Evolutionary conservation across 176 grass and related monocot species (phyloP), one percentile per base, ranked within the genome.

Genomic region (Zoysia japonica): DNA sequence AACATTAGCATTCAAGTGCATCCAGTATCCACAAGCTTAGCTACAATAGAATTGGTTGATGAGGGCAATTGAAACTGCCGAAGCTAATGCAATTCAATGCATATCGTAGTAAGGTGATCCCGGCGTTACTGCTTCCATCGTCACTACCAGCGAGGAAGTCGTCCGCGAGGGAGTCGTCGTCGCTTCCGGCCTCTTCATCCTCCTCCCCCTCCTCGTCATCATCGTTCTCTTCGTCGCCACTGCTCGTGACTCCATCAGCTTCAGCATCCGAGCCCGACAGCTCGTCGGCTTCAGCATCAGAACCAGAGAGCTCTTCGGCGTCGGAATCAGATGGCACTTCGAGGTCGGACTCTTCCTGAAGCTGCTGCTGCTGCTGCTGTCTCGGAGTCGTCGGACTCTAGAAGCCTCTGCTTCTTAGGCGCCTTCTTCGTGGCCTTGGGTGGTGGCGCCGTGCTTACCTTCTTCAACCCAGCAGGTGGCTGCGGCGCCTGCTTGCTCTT

Each of bases 81-180:
- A 87, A 72, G 77, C 60, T 11, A 75, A 52, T 14, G 51, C 17
- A 20, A 76, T 61, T 70, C 45, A 47, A 41, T 59, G 63, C 28
- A 65, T 4, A 36, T 39, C n/a, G 5, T 75, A 46, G 19, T 54
- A 17, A 38, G 64, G 8, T 38, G 39, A 86, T 70, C 12, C 2
- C 7, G 64, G 49, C 41, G 6, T 87, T 81, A 91, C 85, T 85
- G 63, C 82, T 80, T 84, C 47, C 91, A 6, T 87, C 89, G 40
- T 87, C 88, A 60, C 92, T 94, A 35, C 82, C 86, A 45, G 88
- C 90, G 3, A 93, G 92, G 70, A 99, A 91, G 73, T 99, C 96
- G 13, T 91, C 90, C 3, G 84, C 86, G 39, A 96, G 78, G 40
- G 96, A 82, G 36, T 99, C 90, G 36, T 84, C 96, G 5, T 90